Evolutionary conservation across 2,329 filamentous ascomycete species (phyloP).

Genomic region (Colletotrichum agaves): DNA sequence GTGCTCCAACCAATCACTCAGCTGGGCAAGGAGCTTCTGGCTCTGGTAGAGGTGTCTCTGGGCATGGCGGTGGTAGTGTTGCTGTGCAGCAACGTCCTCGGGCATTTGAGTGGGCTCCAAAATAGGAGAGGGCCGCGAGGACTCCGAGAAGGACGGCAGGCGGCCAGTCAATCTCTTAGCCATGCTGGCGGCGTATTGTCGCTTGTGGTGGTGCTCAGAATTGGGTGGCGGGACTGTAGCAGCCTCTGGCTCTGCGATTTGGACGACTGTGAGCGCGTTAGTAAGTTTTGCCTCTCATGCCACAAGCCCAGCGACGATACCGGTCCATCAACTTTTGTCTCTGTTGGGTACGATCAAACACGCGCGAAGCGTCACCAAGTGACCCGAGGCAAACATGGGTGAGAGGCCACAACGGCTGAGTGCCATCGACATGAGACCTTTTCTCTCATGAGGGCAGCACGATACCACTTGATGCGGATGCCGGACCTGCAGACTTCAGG

Average conservation of each 20-base stretch:
- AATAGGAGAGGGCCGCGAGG: conserved; percentile 57
- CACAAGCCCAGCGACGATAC: conserved; percentile 34
- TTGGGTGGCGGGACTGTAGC: conserved; percentile 35
- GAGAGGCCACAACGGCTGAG: conserved; percentile 7
- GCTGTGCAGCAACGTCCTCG: conserved; percentile 41
- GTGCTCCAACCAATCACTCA: conserved; percentile 84
- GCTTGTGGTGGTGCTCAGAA: conserved; percentile 49
- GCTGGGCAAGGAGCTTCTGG: conserved; percentile 75
- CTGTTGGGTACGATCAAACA: background rate
- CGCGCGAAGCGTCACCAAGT: conserved; percentile 41
- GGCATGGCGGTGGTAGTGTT: conserved; percentile 45
- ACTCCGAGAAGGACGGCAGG: conserved; percentile 43
- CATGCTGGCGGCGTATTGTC: conserved; percentile 57
- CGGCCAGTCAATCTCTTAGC: conserved; percentile 57
- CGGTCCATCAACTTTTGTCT: conserved; percentile 28
- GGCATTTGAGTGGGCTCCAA: conserved; percentile 45
- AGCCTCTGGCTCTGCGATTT: conserved; percentile 65
- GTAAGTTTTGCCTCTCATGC: conserved; percentile 34
- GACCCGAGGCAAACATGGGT: conserved; percentile 8
- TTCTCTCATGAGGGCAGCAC: background rate
- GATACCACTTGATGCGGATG: conserved; percentile 34
- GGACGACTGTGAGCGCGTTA: conserved; percentile 56
- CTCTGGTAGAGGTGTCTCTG: conserved; percentile 53
- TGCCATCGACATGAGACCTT: conserved; percentile 4
- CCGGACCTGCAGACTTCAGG: conserved; percentile 25